phyloP scores from a whole-genome alignment of 805 yeast species.

The Komagataella phaffii region DNA sequence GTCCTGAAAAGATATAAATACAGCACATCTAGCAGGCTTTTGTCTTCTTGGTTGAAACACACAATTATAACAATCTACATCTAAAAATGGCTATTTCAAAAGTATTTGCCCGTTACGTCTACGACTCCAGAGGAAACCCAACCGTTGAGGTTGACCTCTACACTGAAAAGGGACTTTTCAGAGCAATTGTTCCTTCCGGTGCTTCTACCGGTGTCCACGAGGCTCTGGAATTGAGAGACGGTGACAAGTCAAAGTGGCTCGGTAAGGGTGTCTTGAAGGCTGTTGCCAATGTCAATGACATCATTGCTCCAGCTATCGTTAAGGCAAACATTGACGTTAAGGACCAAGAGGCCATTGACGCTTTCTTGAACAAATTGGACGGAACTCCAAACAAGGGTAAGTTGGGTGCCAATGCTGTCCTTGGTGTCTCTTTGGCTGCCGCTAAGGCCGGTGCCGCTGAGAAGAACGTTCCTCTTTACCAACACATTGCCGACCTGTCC shows the following conservation, averaged over 20 bases:
- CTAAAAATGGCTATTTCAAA: constrained; percentile 44
- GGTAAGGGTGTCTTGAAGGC: constrained; percentile 99
- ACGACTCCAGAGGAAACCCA: constrained; percentile 99
- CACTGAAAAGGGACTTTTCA: constrained; percentile 89
- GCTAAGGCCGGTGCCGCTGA: constrained; percentile 98
- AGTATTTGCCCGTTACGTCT: constrained; percentile 89
- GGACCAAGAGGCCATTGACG: constrained; percentile 80
- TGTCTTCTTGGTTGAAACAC: neutral
- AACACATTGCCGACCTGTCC: constrained; percentile 75
- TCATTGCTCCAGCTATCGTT: constrained; percentile 89
- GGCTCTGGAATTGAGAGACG: constrained; percentile 97
- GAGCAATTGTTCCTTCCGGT: constrained; percentile 98
- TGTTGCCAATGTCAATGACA: constrained; percentile 86
- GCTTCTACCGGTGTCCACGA: constrained; percentile 99
- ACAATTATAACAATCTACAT: neutral
- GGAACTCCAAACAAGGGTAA: constrained; percentile 97
- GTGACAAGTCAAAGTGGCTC: constrained; percentile 93
- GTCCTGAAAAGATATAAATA: neutral
- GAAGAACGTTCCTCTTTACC: constrained; percentile 86
- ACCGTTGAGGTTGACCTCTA: constrained; percentile 96
- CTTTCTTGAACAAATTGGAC: constrained; percentile 74
- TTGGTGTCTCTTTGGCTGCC: constrained; percentile 95
- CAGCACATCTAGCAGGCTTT: neutral
- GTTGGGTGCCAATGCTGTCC: constrained; percentile 96
- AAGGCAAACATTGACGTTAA: constrained; percentile 71